Evolutionary conservation across 2,329 filamentous ascomycete species (phyloP), one percentile per base, ranked within the genome.

Genomic region (Microdochium paspali): DNA sequence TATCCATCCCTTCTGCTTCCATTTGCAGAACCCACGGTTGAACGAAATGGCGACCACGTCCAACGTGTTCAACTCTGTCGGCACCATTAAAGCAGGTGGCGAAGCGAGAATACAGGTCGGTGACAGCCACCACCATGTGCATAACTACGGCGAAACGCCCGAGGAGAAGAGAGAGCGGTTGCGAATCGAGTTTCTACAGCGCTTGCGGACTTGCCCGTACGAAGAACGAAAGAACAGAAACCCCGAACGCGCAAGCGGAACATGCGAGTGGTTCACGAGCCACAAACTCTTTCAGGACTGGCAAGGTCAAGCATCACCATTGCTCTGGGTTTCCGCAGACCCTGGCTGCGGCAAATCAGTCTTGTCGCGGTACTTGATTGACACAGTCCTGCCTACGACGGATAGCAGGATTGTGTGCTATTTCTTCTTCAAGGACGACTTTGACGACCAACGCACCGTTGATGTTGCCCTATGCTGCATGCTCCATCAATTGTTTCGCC

Each of bases 261-360:
- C 54, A 15, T 58, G 53, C 39, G 46, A 50, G 35, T 58, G 54
- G 55, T 54, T 58, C 46, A 44, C 44, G 10, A 32, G 20, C 15
- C 52, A 58, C 44, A 15, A 35, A 2, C 39, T 46, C 18, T 59
- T 55, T 40, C 44, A 39, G 20, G 31, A 47, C 2, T 61, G 57
- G 57, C 46, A 45, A 23, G 44, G 52, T 6, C 18, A 51, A 23
- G 20, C 28, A 13, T 56, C 58, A 4, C 47, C 50, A 25, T 45
- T 63, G 10, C 58, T 67, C 15, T 65, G 60, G 59, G 60, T 70
- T 1, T 69, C 68, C 23, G 69, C 67, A 9, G 62, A 70, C 46
- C 69, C 69, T 3, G 69, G 68, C 0, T 70, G 66, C 40, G 69
- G 68, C 9, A 72, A 72, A 50, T 71, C 70, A 0, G 69, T 72